A percentile compares a stretch with the other conserved stretches of the same genome.
phyloP scores from a whole-genome alignment of 495 filamentous ascomycete species.

The Amniculicola lignicola region DNA sequence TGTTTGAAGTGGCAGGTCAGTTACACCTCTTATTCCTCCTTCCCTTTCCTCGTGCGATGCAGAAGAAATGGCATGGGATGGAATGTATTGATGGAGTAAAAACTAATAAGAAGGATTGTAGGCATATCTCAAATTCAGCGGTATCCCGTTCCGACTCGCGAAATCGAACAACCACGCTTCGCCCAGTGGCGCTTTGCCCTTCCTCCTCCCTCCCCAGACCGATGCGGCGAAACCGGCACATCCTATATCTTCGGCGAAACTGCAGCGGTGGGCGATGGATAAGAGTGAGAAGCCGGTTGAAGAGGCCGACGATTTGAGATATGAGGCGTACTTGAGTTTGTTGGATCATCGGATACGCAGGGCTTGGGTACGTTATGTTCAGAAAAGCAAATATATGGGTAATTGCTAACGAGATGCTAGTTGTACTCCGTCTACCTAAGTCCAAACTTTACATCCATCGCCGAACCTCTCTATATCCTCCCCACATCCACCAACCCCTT shows the following conservation, averaged over 20 bases:
- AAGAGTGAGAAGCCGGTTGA: conserved; percentile 46
- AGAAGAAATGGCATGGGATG: no score
- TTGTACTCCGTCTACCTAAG: conserved; percentile 76
- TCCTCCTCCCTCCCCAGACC: conserved; percentile 61
- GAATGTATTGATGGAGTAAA: background rate
- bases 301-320: conserved; percentile 56
- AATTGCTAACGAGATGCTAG: conserved; percentile 43
- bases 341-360: conserved; percentile 77
- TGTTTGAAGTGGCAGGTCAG: conserved; percentile 96
- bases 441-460: conserved; percentile 61
- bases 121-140: conserved; percentile 79
- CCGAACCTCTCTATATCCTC: conserved; percentile 64
- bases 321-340: conserved; percentile 77
- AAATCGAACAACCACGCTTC: conserved; percentile 91
- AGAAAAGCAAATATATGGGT: background rate
- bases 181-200: conserved; percentile 81
- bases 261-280: conserved; percentile 64
- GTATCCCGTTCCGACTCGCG: conserved; percentile 63
- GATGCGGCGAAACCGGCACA: conserved; percentile 20
- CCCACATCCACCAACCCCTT: conserved; percentile 58
- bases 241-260: conserved; percentile 62
- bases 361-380: conserved; percentile 65
- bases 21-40: conserved; percentile 13
- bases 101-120: conserved; percentile 38
- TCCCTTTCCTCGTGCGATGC: no score